Base-by-base conservation (phyloP, 2,329 filamentous ascomycete genomes). In the Colletotrichum agaves region DNA sequence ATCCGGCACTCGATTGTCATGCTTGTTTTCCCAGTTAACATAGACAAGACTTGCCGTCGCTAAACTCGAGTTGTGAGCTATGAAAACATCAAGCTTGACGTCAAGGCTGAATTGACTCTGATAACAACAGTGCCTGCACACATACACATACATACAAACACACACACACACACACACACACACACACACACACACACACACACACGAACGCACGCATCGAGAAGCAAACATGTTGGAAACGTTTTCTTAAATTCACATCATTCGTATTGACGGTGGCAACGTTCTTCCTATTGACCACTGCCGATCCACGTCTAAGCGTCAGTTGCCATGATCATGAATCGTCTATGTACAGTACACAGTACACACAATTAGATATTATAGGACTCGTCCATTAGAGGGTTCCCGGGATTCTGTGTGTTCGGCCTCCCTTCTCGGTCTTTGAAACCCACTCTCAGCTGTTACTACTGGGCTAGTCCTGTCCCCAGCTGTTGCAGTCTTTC, bases 311-410 rank as follows among this genome's bases (percentile, higher is more conserved):
- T 63, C 61, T 57, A 58, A 63, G 60, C 63, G 63, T 65, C 62
- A 65, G 50, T 44, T 64, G 64, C 64, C 64, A 60, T 67, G 64
- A 67, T 67, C 64, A 67, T 67, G 64, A 67, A 60, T 67, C 63
- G 57, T 69, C 67, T 73, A 75, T 74, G 71, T 75, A n/a, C n/a
- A n/a, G n/a, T n/a, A n/a, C n/a, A n/a, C n/a, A n/a, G n/a, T n/a
- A 75, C 73, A 75, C 67, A 71, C 66, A 71, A 76, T 76, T 76
- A 76, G 67, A 72, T 74, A 76, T 76, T 76, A 76, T 68, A 59
- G 63, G 63, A 59, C 61, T 62, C 43, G 41, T 70, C 56, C 58
- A 67, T 69, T 69, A 62, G 61, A 50, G 66, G 62, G 63, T 46
- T 67, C 62, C 69, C 62, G 62, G 61, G 62, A 53, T 66, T 69